phyloP scores from a whole-genome alignment of 768 basidiomycete species.

The Termitomyces sp. region DNA sequence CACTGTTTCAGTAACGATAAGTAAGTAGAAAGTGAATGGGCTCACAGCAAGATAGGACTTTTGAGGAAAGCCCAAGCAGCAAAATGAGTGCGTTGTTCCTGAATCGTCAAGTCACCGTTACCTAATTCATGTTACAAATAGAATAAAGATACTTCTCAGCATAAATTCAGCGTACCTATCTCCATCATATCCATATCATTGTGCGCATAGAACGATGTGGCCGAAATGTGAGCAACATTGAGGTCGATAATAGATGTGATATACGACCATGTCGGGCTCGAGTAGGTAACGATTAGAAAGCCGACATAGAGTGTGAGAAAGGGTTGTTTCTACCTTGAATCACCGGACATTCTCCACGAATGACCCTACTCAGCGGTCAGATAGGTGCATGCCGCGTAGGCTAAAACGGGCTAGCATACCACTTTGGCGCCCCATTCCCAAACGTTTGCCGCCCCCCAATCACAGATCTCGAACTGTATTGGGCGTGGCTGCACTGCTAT shows the following conservation, averaged over 20 bases:
- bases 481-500: conserved; percentile 37
- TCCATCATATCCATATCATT: conserved; percentile 62
- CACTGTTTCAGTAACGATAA: not conserved
- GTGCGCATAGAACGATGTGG: conserved; percentile 41
- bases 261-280: conserved; percentile 35
- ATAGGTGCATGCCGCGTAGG: not conserved
- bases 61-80: conserved; percentile 56
- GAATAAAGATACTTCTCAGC: not conserved
- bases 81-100: conserved; percentile 51
- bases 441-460: conserved; percentile 49
- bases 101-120: conserved; percentile 41
- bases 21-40: not conserved
- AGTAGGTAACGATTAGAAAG: not conserved
- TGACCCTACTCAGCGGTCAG: conserved; percentile 30
- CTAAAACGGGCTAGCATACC: conserved; percentile 19
- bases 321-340: conserved; percentile 25
- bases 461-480: conserved; percentile 45
- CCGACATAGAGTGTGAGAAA: not conserved
- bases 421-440: conserved; percentile 57
- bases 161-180: conserved; percentile 21
- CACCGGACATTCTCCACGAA: conserved; percentile 49
- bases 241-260: conserved; percentile 38
- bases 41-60: conserved; percentile 48
- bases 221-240: conserved; percentile 35
- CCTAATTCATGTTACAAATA: conserved; percentile 18